A percentile compares a stretch with the other conserved stretches of the same genome.
These are phyloP conservation scores for Leucogyrophana mollusca DNA, from an alignment of 768 basidiomycete species.

Conservation along the genomic window DNA sequence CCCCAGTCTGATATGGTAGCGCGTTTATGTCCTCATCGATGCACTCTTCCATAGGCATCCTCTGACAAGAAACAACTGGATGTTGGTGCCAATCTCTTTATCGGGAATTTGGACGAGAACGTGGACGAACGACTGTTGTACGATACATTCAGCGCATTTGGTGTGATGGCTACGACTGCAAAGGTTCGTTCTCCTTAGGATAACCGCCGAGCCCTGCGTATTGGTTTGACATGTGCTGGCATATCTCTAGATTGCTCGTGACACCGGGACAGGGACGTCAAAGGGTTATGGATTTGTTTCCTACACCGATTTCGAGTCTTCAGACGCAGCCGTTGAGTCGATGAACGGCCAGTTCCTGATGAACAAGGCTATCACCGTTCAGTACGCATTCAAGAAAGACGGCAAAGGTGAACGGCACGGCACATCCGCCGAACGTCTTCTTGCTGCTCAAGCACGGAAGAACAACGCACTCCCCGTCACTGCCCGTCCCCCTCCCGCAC, in stretches of 20 bases:
- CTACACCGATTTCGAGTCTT: constrained; percentile 96
- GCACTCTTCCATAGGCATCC: constrained; percentile 64
- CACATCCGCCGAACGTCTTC: constrained; percentile 91
- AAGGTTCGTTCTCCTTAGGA: constrained; percentile 50
- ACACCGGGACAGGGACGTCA: constrained; percentile 77
- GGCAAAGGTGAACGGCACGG: constrained; percentile 98
- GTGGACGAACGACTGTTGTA: constrained; percentile 86
- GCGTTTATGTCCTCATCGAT: neutral
- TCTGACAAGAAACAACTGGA: constrained; percentile 96
- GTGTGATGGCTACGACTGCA: constrained; percentile 79
- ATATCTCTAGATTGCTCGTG: constrained; percentile 77
- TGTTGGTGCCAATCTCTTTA: constrained; percentile 91
- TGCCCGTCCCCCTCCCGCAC: constrained; percentile 72
- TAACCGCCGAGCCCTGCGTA: no score
- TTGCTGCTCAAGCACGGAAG: constrained; percentile 94
- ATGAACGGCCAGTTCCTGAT: constrained; percentile 98
- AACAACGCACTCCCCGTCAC: constrained; percentile 86
- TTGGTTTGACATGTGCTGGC: constrained; percentile 1
- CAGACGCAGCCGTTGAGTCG: constrained; percentile 92
- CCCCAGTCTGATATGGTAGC: neutral
- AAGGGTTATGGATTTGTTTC: constrained; percentile 98
- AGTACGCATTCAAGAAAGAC: constrained; percentile 99
- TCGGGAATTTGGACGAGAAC: constrained; percentile 87
- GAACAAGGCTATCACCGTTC: constrained; percentile 97
- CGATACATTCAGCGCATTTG: constrained; percentile 91